Conservation (phyloP, 2,329 filamentous ascomycete genomes). For the Acephala macrosclerotiorum region DNA sequence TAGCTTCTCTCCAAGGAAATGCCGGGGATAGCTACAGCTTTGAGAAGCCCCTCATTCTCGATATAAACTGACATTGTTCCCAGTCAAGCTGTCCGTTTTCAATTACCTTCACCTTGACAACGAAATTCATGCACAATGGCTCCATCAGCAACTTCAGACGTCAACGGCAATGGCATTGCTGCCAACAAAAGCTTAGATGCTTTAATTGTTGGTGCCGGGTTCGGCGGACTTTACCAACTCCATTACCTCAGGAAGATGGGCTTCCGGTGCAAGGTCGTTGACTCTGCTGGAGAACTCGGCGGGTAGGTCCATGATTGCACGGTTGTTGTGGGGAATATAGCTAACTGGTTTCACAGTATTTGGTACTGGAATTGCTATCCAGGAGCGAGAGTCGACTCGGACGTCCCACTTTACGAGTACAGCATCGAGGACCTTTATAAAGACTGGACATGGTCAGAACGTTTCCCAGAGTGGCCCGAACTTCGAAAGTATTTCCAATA, state of each 20-base stretch:
- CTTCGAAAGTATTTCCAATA: slow-evolving; percentile 66
- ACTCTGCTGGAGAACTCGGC: background rate
- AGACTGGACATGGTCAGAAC: slow-evolving; percentile 63
- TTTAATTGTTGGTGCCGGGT: background rate
- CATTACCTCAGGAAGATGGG: background rate
- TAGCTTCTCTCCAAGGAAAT: background rate
- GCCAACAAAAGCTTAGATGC: slow-evolving; percentile 1
- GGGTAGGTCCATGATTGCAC: background rate
- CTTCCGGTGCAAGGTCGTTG: background rate
- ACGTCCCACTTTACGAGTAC: slow-evolving; percentile 51
- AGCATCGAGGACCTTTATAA: slow-evolving; percentile 51
- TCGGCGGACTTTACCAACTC: slow-evolving; percentile 3
- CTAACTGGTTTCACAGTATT: slow-evolving; percentile 14
- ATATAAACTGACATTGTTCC: background rate
- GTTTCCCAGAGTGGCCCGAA: slow-evolving; percentile 60
- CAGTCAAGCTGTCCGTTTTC: background rate
- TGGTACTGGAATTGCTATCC: slow-evolving; percentile 51
- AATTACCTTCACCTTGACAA: background rate
- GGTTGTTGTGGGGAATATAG: background rate
- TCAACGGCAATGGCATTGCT: slow-evolving; percentile 17
- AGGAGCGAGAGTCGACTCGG: slow-evolving; percentile 58
- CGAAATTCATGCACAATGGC: slow-evolving; percentile 13
- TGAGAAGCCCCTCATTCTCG: background rate
- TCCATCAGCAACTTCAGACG: slow-evolving; percentile 16
- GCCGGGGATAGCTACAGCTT: background rate